These are phyloP conservation scores for Candida ipomoeae DNA, from an alignment of 805 yeast species.

Conservation along the genomic window DNA sequence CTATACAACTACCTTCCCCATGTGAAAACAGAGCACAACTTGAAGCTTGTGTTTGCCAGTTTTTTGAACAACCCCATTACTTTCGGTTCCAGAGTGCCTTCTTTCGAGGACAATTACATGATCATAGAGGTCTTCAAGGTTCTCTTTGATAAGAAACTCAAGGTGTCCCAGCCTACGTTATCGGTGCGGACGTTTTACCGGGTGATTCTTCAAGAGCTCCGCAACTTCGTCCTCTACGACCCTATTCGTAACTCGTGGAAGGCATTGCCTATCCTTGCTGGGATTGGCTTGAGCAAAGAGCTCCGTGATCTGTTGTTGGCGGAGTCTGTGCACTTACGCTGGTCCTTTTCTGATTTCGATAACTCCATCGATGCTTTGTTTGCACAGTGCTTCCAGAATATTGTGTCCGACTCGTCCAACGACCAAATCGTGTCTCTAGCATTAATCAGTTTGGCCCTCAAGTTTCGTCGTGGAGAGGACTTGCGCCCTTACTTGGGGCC, in stretches of 20 bases:
- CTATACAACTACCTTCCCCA: constrained; percentile 49
- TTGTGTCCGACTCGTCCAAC: constrained; percentile 20
- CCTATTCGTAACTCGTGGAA: constrained; percentile 40
- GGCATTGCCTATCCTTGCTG: constrained; percentile 44
- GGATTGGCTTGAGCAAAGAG: constrained; percentile 37
- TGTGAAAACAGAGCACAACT: constrained; percentile 44
- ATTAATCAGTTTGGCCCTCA: constrained; percentile 34
- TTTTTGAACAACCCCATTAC: constrained; percentile 42
- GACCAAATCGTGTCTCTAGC: constrained; percentile 26
- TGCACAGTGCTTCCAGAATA: constrained; percentile 21
- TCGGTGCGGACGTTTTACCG: constrained; percentile 42
- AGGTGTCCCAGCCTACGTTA: constrained; percentile 46
- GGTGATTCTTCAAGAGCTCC: constrained; percentile 31
- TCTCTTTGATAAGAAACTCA: constrained; percentile 42
- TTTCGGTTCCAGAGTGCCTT: constrained; percentile 16
- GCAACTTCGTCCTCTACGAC: constrained; percentile 27
- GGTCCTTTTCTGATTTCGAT: constrained; percentile 38
- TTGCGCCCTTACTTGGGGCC: constrained; percentile 20
- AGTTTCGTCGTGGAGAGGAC: constrained; percentile 23
- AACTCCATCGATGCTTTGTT: constrained; percentile 25
- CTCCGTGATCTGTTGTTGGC: constrained; percentile 30
- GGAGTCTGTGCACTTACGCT: constrained; percentile 23
- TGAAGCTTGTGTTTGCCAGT: constrained; percentile 40
- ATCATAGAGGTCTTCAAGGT: constrained; percentile 48
- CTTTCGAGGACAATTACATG: constrained; percentile 31